Base-by-base conservation (phyloP, 108 stramenopile genomes). In the Cyclotella baltica region DNA sequence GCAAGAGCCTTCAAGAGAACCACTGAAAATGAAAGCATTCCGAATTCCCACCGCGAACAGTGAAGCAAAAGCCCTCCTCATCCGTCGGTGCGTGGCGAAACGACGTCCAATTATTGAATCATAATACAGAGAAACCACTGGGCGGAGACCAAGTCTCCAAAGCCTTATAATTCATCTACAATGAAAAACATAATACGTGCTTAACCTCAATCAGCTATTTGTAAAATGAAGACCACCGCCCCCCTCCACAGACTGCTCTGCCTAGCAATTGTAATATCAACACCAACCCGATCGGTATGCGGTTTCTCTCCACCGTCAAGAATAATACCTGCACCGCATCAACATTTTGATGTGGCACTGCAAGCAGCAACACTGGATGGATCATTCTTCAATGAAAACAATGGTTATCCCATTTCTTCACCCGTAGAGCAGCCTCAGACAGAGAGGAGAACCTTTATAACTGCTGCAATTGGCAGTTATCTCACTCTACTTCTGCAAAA, bases 241-340 rank as follows among this genome's bases (percentile, higher is more conserved):
- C 61, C 56, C 6, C 56, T 57, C 28, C 56, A n/a, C 16, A 16
- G n/a, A 1, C 35, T 62, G 3, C 35, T 62, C 19, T 62, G 61
- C 61, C 30, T 35, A 16, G 13, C 35, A 5, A 16, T 62, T 5
- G 34, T 33, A 16, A 22, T 22, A 36, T 25, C 18, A 62, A 16
- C 16, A 5, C 16, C 18, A 62, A 13, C 35, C 4, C 16, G 35
- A 1, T 1, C 28, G 13, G 35, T 11, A 0, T 33, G 16, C 61
- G 61, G 61, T 18, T 62, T 62, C 27, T 62, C 61, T 35, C 61
- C 61, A 19, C 61, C 35, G 10, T 35, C 61, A 15, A 62, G 61
- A 36, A 8, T 55, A 22, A 25, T 23, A 6, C 11, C 55, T 11
- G 25, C 55, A 55, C 55, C 1, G 2, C 25, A 1, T 25, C 55